phyloP scores from a whole-genome alignment of 2,329 filamentous ascomycete genomes.

The Neopestalotiopsis sp. region DNA sequence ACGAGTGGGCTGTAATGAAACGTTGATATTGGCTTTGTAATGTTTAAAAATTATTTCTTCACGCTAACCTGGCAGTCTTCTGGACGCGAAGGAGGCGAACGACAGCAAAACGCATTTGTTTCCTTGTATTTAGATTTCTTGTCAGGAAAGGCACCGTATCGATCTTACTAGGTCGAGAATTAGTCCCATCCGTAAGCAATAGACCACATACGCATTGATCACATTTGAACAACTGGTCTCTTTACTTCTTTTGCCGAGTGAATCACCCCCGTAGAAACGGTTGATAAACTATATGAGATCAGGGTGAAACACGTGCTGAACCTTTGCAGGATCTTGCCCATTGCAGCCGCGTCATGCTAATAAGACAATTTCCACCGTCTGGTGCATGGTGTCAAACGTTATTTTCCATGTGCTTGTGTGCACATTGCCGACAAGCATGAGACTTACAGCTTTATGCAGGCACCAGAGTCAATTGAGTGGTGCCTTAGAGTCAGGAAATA shows the following conservation, averaged over 20 bases:
- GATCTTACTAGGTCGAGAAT: background rate
- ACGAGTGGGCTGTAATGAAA: constrained; percentile 9
- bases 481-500: background rate
- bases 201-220: constrained; percentile 12
- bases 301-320: background rate
- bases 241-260: background rate
- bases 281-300: background rate
- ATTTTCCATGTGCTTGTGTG: background rate
- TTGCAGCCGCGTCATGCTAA: background rate
- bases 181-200: constrained; percentile 10
- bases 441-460: background rate
- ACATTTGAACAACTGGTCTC: background rate
- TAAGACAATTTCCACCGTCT: background rate
- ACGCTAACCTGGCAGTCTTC: background rate
- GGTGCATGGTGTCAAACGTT: background rate
- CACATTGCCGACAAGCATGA: background rate
- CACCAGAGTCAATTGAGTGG: background rate
- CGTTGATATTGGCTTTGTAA: constrained; percentile 12
- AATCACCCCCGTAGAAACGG: background rate
- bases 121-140: constrained; percentile 8
- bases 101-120: background rate
- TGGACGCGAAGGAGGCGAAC: constrained; percentile 1
- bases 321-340: background rate
- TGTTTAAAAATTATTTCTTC: constrained; percentile 12
- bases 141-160: constrained; percentile 1